Base-by-base conservation (phyloP, 2,329 filamentous ascomycete species). In the Blumeria hordei region DNA sequence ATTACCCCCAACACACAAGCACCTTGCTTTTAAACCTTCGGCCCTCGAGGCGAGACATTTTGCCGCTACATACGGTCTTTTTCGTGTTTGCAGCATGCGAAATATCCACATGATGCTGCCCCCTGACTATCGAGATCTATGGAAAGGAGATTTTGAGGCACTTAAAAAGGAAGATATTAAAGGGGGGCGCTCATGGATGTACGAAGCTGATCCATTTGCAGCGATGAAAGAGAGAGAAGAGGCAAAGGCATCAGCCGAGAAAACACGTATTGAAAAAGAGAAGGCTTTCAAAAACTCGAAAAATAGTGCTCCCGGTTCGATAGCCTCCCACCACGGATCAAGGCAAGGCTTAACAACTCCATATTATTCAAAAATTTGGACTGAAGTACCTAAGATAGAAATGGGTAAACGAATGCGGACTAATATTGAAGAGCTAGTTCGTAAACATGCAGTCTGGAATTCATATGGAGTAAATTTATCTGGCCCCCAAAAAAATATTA, bases 51-150 rank as follows among this genome's bases (percentile, higher is more conserved):
- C 92, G 18, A 81, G 84, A 57, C 90, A 98, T 70, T 92, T 93
- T 60, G 88, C 88, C 8, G 92, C 92, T 3, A 86, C 88, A 0
- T 96, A 93, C 69, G 85, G 82, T 2, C 74, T 98, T 8, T 96
- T 92, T 65, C 77, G 92, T 53, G 85, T 96, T 3, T 90, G 85
- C 67, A 95, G 84, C 65, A 94, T 93, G 81, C 88, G 88, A 68
- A 96, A 96, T 65, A 78, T 95, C 62, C 87, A 94, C 65, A 93
- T 88, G 72, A 90, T 88, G 70, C 74, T 98, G 60, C 92, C 92
- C 28, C 92, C 92, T 0, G 85, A 84, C 57, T 93, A 95, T 69
- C 83, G 82, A 64, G 78, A 85, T 59, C 71, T 95, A 44, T 98
- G 92, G 92, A 94, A 93, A 65, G 78, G 78, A 6, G 81, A 88